Evolutionary conservation across 2,329 filamentous ascomycete genomes (phyloP).

Genomic region (Aureobasidium sp.): DNA sequence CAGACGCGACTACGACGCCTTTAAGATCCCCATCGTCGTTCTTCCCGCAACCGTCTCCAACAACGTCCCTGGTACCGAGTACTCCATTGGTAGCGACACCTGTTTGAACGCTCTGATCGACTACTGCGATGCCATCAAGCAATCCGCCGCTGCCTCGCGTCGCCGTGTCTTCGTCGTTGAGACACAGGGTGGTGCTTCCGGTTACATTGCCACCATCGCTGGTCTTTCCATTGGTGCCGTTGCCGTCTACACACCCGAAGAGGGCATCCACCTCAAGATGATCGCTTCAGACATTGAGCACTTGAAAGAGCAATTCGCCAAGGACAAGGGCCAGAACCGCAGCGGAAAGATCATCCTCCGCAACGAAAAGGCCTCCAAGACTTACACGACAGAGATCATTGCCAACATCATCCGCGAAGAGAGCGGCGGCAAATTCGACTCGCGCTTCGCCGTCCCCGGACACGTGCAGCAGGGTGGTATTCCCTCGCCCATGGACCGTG

Average conservation of each 20-base stretch:
- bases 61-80: constrained; percentile 96
- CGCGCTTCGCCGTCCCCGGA: constrained; percentile 81
- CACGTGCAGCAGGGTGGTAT: constrained; percentile 93
- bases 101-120: constrained; percentile 90
- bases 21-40: constrained; percentile 87
- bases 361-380: constrained; percentile 87
- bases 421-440: constrained; percentile 85
- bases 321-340: constrained; percentile 79
- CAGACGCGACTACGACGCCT: constrained; percentile 67
- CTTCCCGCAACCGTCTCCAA: constrained; percentile 97
- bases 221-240: constrained; percentile 87
- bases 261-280: constrained; percentile 91
- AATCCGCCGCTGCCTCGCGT: constrained; percentile 88
- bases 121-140: constrained; percentile 96
- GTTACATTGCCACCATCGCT: constrained; percentile 85
- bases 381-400: constrained; percentile 88
- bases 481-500: constrained; percentile 92
- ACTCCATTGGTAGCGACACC: constrained; percentile 92
- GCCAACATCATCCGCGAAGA: constrained; percentile 94
- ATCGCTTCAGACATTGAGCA: constrained; percentile 84
- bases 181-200: constrained; percentile 90
- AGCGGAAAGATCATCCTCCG: constrained; percentile 93
- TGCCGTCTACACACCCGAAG: constrained; percentile 93
- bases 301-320: constrained; percentile 74
- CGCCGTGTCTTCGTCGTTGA: constrained; percentile 96